These are phyloP conservation scores for Warburgia ugandensis DNA, from an alignment of 164 flowering plant genomes.

Conservation along the genomic window DNA sequence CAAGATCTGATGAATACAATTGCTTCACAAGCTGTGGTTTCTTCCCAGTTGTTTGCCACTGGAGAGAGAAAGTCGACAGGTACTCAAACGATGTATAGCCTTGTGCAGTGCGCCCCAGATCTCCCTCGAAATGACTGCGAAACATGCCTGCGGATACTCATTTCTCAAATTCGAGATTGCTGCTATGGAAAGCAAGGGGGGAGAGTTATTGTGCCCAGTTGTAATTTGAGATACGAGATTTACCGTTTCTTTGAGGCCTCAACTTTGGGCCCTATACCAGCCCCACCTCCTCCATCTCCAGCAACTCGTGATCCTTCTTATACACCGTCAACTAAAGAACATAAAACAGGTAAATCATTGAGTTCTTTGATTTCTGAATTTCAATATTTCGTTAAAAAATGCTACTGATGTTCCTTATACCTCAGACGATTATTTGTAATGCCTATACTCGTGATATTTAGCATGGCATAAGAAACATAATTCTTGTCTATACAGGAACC, in stretches of 20 bases:
- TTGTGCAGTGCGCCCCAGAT: slow-evolving; percentile 49
- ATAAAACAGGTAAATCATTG: background rate
- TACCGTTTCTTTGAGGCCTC: slow-evolving; percentile 18
- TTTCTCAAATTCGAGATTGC: slow-evolving; percentile 27
- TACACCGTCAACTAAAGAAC: background rate
- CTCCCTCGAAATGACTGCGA: slow-evolving; percentile 24
- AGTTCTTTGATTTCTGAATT: background rate
- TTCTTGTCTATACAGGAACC: background rate
- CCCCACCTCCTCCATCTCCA: background rate
- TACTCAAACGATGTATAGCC: slow-evolving; percentile 23
- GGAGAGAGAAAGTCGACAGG: slow-evolving; percentile 15
- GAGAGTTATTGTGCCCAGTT: slow-evolving; percentile 37
- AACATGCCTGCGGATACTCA: slow-evolving; percentile 32
- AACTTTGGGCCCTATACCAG: background rate
- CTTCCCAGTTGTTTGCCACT: slow-evolving; percentile 20
- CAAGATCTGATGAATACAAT: slow-evolving; percentile 12
- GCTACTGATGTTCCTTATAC: too few species aligned
- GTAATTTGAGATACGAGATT: slow-evolving; percentile 45
- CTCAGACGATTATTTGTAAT: too few species aligned
- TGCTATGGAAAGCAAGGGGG: slow-evolving; percentile 49
- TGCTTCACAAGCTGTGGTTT: slow-evolving; percentile 11
- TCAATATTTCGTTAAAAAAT: too few species aligned
- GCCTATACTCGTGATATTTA: too few species aligned
- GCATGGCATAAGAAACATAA: background rate
- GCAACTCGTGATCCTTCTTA: too few species aligned